Base-by-base conservation (phyloP, 345 rosid species). In the Capsella bursapastoris region DNA sequence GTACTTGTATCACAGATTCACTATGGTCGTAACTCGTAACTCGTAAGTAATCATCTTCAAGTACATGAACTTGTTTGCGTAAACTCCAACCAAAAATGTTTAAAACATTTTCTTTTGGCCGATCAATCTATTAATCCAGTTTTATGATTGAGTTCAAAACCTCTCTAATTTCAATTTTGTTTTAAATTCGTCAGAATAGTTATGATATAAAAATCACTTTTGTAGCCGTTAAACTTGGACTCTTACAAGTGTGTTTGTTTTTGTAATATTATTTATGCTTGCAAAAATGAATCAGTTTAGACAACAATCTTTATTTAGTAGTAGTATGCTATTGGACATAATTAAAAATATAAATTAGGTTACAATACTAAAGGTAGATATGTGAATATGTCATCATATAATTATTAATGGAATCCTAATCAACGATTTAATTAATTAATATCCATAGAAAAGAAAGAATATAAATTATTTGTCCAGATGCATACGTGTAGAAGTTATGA, bases 221-320 rank as follows among this genome's bases (percentile, higher is more conserved):
- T 73, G 10, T 55, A 73, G 65, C 71, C 65, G 59, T 60, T 60
- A 60, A 11, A 50, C 59, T 37, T 49, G 41, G 60, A 60, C 18
- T 71, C 68, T 49, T 60, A 49, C 28, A 35, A 25, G 47, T 58
- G 58, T 22, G 8, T 56, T 29, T 53, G 1, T 12, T 32, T 12
- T 15, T 32, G 22, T 44, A 44, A 44, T 34, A 7, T 11, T 34
- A 7, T 11, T 18, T 18, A 29, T 57, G 32, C 56, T 45, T 45
- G 34, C 13, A 34, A 6, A 22, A 57, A 18, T 8, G 25, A 45
- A 8, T 57, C 25, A 47, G 34, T 22, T 5, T 8, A 18, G 35
- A 35, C 56, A 22, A 18, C n/a, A 18, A 47, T 34, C 4, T 57
- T 34, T 57, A n/a, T 22, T 13, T 58, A 70, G 25, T 22, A 70